These are phyloP conservation scores for Xylaria intraflava DNA, from an alignment of 495 filamentous ascomycete genomes.

Conservation along the genomic window DNA sequence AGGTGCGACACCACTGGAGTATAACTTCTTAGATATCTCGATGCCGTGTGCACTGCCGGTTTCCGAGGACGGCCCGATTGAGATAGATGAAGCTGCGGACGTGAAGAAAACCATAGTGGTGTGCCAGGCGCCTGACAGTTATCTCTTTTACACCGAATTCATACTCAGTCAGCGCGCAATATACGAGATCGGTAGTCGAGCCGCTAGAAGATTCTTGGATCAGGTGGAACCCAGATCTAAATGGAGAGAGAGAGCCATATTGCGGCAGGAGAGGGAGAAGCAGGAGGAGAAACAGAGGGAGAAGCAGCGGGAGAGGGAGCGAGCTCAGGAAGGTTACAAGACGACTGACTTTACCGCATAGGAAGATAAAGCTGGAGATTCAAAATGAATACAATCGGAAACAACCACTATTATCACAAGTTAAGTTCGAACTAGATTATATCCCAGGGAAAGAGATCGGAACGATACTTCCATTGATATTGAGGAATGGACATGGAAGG, in stretches of 20 bases:
- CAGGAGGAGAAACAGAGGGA: not conserved
- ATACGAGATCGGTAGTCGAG: constrained; percentile 26
- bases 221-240: constrained; percentile 12
- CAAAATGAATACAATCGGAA: too few relatives aligned
- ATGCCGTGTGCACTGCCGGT: constrained; percentile 17
- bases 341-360: not conserved
- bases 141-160: constrained; percentile 33
- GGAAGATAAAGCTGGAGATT: too few relatives aligned
- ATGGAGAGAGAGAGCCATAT: not conserved
- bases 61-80: not conserved
- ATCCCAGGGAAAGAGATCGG: too few relatives aligned
- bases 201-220: constrained; percentile 19
- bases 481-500: not conserved
- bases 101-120: not conserved
- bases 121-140: constrained; percentile 24
- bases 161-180: constrained; percentile 25
- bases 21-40: constrained; percentile 25
- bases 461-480: not conserved
- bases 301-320: not conserved
- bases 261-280: not conserved
- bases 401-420: too few relatives aligned
- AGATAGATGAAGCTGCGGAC: not conserved
- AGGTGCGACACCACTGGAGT: constrained; percentile 11
- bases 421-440: too few relatives aligned
- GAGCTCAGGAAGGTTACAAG: not conserved